Percentiles rank a stretch among this genome's conserved stretches.
These are phyloP conservation scores for Symbiodinium natans DNA, from an alignment of 73 alveolate species.

Conservation along the genomic window DNA sequence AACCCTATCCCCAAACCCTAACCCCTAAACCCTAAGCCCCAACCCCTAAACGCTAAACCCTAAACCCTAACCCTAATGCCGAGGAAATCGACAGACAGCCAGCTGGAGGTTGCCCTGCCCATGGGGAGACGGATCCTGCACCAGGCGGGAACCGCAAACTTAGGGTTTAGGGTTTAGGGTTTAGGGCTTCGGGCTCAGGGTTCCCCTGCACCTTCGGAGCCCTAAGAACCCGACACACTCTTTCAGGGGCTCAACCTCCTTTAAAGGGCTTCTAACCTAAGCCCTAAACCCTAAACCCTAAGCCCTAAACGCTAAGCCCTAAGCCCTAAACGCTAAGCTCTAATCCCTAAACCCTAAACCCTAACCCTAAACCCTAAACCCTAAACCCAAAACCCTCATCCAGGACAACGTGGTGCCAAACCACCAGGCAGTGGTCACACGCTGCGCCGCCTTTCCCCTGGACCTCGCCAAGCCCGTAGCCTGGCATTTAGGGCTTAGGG, in stretches of 20 bases:
- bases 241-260: background rate
- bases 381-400: background rate
- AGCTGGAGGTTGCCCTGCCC: background rate
- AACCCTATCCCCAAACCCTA: background rate
- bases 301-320: no score
- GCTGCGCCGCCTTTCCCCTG: constrained; percentile 27
- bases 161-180: background rate
- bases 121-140: background rate
- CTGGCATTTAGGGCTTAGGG: background rate
- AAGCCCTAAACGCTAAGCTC: no score
- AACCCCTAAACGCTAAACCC: background rate
- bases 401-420: constrained; percentile 46
- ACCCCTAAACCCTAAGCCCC: background rate
- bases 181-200: no score
- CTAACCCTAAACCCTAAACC: no score
- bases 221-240: no score
- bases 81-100: background rate
- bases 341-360: no score
- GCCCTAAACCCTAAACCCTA: no score
- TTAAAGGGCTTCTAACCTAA: no score
- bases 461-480: background rate
- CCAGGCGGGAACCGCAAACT: background rate
- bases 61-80: background rate
- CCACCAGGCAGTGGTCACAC: constrained; percentile 42
- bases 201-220: no score